A percentile compares a stretch with the other conserved stretches of the same genome.
Evolutionary conservation across 1,139 yeast species (phyloP).

Genomic region (Pichia sp.): DNA sequence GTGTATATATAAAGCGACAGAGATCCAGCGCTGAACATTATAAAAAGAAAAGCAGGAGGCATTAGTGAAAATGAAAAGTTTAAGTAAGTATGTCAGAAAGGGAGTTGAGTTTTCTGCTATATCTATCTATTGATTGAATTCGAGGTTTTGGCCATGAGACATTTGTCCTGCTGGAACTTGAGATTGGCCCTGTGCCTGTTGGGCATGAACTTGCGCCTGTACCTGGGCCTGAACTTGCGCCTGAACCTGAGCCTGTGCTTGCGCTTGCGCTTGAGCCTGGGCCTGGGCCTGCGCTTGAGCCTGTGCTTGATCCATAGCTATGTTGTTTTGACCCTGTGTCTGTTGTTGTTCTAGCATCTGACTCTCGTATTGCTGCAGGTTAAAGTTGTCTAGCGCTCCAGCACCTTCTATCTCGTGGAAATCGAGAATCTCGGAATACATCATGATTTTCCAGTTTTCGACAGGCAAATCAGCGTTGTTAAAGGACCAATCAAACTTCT

Average conservation of each 20-base stretch:
- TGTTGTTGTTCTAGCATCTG: constrained; percentile 29
- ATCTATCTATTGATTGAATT: neutral
- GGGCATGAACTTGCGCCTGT: constrained; percentile 16
- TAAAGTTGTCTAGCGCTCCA: constrained; percentile 24
- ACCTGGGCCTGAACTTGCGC: constrained; percentile 21
- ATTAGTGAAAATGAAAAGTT: neutral
- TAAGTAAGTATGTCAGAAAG: neutral
- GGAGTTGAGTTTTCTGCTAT: neutral
- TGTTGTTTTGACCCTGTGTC: constrained; percentile 22
- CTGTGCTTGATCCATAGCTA: constrained; percentile 17
- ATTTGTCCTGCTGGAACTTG: neutral
- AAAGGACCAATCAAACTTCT: constrained; percentile 95
- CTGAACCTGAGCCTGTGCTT: constrained; percentile 14
- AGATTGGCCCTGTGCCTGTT: neutral
- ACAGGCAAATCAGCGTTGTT: constrained; percentile 97
- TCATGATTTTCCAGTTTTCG: constrained; percentile 98
- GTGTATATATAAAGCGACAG: neutral
- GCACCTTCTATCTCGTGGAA: constrained; percentile 72
- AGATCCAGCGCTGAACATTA: neutral
- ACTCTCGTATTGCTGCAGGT: constrained; percentile 25
- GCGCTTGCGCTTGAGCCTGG: constrained; percentile 7
- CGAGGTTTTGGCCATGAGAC: neutral
- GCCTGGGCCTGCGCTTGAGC: constrained; percentile 13
- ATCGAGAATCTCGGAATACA: constrained; percentile 94
- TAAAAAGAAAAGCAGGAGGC: constrained; percentile 1